Evolutionary conservation across 2,329 filamentous ascomycete genomes (phyloP).

Genomic region (Ophiostoma triangulosporum): DNA sequence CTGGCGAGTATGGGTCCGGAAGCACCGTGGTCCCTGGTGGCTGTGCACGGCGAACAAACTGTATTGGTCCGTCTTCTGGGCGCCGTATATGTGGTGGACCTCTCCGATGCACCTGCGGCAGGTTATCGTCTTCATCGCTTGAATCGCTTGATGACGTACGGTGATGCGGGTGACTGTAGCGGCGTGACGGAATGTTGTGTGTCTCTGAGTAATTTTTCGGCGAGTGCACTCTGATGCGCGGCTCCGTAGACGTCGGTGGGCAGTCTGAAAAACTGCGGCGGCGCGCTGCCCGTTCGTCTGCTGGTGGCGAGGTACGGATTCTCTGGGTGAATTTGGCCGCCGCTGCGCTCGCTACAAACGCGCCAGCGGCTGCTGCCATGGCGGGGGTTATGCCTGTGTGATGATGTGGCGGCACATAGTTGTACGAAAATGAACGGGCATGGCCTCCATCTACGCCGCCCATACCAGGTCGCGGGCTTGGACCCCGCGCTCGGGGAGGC

Average conservation of each 20-base stretch:
- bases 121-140: conserved; percentile 23
- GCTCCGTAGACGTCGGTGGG: conserved; percentile 19
- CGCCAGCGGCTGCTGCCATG: conserved; percentile 5
- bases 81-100: conserved; percentile 11
- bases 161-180: conserved; percentile 37
- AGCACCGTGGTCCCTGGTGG: conserved; percentile 13
- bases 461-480: not conserved
- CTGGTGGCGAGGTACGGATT: conserved; percentile 22
- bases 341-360: conserved; percentile 10
- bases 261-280: conserved; percentile 40
- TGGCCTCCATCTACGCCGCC: conserved; percentile 14
- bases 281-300: conserved; percentile 25
- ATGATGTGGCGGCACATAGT: conserved; percentile 27
- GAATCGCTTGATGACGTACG: conserved; percentile 29
- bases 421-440: conserved; percentile 26
- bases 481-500: not conserved
- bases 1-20: conserved; percentile 19
- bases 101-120: conserved; percentile 16
- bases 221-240: conserved; percentile 11
- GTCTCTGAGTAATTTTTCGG: conserved; percentile 17
- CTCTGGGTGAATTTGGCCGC: conserved; percentile 17
- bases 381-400: conserved; percentile 10
- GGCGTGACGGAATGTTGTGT: conserved; percentile 20
- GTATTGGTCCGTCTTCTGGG: conserved; percentile 13
- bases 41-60: conserved; percentile 21